Conservation (phyloP, 352 stramenopile species). For the Globisporangium rhizosaccharum region DNA sequence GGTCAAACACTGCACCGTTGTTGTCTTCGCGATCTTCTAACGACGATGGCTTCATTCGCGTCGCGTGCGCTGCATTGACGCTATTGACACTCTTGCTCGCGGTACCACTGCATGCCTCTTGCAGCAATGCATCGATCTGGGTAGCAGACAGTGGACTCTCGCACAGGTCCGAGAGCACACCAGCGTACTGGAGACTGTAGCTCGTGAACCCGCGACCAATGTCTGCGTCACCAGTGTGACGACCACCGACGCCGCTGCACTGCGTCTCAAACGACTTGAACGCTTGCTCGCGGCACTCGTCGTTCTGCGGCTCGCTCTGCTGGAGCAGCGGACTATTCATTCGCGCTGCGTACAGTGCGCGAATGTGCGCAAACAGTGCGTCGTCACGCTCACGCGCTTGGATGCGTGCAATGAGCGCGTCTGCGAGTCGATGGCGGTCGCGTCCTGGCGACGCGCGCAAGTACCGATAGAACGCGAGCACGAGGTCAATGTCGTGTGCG, state of each 20-base stretch:
- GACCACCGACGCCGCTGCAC: conserved; percentile 6
- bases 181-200: conserved; percentile 68
- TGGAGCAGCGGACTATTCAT: conserved; percentile 18
- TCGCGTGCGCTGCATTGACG: not conserved
- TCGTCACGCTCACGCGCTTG: conserved; percentile 45
- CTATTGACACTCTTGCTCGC: not conserved
- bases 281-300: conserved; percentile 33
- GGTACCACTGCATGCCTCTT: conserved; percentile 18
- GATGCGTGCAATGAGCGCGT: conserved; percentile 37
- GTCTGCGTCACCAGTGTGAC: conserved; percentile 18
- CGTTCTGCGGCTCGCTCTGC: conserved; percentile 18
- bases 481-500: conserved; percentile 63
- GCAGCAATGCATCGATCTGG: conserved; percentile 25
- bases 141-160: conserved; percentile 21
- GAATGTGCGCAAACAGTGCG: conserved; percentile 48
- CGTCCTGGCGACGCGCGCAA: conserved; percentile 38
- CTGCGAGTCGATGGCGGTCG: conserved; percentile 28
- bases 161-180: conserved; percentile 41
- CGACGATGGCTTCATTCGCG: not conserved
- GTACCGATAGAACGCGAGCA: conserved; percentile 78
- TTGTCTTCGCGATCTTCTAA: not conserved
- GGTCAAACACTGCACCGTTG: conserved; percentile 17
- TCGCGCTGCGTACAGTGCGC: conserved; percentile 25
- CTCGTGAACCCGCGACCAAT: conserved; percentile 42
- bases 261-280: conserved; percentile 23